Conservation (phyloP, 2,329 filamentous ascomycete species). For the Nemania bipapillata region DNA sequence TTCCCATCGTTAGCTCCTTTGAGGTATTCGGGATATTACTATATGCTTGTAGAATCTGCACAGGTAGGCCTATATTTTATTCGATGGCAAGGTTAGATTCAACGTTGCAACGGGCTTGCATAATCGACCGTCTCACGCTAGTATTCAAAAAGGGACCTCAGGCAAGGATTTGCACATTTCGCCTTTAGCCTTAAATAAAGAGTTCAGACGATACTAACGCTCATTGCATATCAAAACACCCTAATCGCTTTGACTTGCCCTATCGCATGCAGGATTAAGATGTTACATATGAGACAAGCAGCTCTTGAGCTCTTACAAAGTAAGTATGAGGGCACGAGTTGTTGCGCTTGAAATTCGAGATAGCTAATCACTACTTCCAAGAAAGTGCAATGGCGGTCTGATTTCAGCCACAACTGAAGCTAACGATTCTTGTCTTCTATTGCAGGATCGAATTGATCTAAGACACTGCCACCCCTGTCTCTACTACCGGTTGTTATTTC, state of each 20-base stretch:
- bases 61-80: neutral
- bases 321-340: neutral
- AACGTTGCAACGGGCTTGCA: neutral
- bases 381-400: neutral
- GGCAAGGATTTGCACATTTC: neutral
- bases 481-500: neutral
- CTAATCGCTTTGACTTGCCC: neutral
- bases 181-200: neutral
- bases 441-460: slow-evolving; percentile 23
- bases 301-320: neutral
- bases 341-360: neutral
- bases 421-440: neutral
- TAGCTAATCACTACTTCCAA: neutral
- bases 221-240: slow-evolving; percentile 1
- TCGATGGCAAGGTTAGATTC: neutral
- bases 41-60: neutral
- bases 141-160: neutral
- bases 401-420: neutral
- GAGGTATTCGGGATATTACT: neutral
- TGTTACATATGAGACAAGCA: slow-evolving; percentile 3
- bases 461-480: slow-evolving; percentile 4
- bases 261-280: neutral
- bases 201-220: neutral
- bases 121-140: neutral
- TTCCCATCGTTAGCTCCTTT: neutral